Conservation (phyloP, 768 basidiomycete species). For the Termitomyces bulborhizus region DNA sequence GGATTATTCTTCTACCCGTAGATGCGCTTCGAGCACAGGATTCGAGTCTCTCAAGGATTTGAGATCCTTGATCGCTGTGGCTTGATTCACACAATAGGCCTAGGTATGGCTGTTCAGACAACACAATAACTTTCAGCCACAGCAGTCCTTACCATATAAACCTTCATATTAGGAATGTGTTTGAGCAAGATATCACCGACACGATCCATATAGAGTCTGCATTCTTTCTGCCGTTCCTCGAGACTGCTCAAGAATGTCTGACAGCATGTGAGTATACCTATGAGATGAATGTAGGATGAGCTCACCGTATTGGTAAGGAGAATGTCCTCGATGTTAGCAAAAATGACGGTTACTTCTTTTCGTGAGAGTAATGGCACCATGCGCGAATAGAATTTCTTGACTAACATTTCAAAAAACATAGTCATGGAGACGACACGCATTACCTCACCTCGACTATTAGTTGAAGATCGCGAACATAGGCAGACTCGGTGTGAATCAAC, state of each 20-base stretch:
- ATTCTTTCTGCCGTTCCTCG: slow-evolving; percentile 88
- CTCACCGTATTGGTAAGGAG: slow-evolving; percentile 81
- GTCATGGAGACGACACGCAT: not conserved
- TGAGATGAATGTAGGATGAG: not conserved
- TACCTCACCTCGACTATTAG: slow-evolving; percentile 76
- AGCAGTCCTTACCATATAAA: slow-evolving; percentile 60
- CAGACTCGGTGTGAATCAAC: slow-evolving; percentile 83
- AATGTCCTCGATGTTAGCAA: slow-evolving; percentile 92
- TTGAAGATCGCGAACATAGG: slow-evolving; percentile 89
- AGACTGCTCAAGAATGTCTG: slow-evolving; percentile 82
- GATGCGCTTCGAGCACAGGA: slow-evolving; percentile 53
- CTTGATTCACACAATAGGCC: slow-evolving; percentile 91
- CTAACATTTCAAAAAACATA: not conserved
- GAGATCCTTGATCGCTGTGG: slow-evolving; percentile 67
- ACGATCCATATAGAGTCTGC: slow-evolving; percentile 83
- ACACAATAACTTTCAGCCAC: not conserved
- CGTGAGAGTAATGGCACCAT: slow-evolving; percentile 65
- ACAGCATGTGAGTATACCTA: not conserved
- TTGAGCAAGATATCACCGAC: slow-evolving; percentile 80
- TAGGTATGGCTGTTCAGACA: slow-evolving; percentile 21
- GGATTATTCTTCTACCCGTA: slow-evolving; percentile 48
- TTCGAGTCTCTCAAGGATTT: slow-evolving; percentile 68
- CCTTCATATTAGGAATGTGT: slow-evolving; percentile 70
- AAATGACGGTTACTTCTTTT: slow-evolving; percentile 77
- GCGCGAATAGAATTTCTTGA: slow-evolving; percentile 79